Percentiles rank a stretch among this genome's conserved stretches.
These are phyloP conservation scores for Vaccinium macrocarpon DNA, from an alignment of 148 eudicot species.

Conservation along the genomic window DNA sequence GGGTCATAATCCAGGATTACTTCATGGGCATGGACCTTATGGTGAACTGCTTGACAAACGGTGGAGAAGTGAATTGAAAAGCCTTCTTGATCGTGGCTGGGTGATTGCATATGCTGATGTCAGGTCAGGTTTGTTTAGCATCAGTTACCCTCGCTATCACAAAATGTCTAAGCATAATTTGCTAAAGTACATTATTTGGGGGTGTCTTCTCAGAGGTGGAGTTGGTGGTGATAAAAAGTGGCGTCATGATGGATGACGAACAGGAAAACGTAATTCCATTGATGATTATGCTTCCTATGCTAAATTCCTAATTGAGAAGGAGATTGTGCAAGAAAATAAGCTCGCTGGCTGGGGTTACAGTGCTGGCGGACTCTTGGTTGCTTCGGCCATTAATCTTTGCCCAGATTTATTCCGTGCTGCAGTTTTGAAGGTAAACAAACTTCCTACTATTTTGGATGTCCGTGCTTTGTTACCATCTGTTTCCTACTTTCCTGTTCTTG, in stretches of 20 bases:
- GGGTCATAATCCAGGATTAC: conserved; percentile 68
- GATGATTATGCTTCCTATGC: conserved; percentile 78
- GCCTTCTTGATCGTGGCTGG: conserved; percentile 99
- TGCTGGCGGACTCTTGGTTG: conserved; percentile 94
- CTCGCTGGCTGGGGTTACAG: conserved; percentile 96
- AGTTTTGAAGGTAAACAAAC: conserved; percentile 61
- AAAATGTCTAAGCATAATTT: conserved; percentile 5
- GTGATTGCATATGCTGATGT: conserved; percentile 95
- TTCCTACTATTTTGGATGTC: neutral
- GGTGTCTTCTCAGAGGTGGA: conserved; percentile 65
- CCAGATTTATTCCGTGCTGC: conserved; percentile 87
- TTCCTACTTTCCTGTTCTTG: neutral
- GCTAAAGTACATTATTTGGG: conserved; percentile 11
- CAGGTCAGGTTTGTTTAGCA: conserved; percentile 69
- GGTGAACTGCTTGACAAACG: conserved; percentile 92
- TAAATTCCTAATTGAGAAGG: conserved; percentile 62
- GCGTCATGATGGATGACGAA: conserved; percentile 79
- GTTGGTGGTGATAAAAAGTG: conserved; percentile 85
- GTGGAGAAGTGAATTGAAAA: conserved; percentile 88
- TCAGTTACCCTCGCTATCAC: neutral
- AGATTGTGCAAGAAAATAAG: conserved; percentile 67
- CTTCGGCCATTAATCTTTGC: conserved; percentile 74
- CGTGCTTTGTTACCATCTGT: neutral
- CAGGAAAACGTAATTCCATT: conserved; percentile 62
- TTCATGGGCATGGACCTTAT: conserved; percentile 94